Conservation (phyloP, 2,329 filamentous ascomycete species). For the Blastomyces gilchristii region DNA sequence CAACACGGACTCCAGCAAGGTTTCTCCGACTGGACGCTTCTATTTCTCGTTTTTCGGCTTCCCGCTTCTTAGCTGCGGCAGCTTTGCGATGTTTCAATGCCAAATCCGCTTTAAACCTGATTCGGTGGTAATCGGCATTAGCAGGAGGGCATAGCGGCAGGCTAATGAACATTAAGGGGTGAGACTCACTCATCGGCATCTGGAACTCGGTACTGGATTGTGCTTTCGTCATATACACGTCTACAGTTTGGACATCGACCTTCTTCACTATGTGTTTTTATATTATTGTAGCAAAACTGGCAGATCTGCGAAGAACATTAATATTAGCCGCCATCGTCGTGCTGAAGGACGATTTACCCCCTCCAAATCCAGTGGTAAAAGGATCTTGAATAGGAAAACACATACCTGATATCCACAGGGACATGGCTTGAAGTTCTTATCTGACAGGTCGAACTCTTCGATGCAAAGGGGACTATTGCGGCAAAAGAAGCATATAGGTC, state of each 20-base stretch:
- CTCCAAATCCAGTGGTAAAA: slow-evolving; percentile 3
- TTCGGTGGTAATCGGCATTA: slow-evolving; percentile 7
- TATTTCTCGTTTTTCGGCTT: slow-evolving; percentile 90
- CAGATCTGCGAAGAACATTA: slow-evolving; percentile 57
- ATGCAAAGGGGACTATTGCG: slow-evolving; percentile 78
- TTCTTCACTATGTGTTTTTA: slow-evolving; percentile 89
- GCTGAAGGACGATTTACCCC: not conserved
- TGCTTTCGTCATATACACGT: slow-evolving; percentile 90
- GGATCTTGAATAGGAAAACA: slow-evolving; percentile 7
- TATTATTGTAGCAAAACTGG: slow-evolving; percentile 99
- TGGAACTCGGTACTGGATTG: slow-evolving; percentile 92
- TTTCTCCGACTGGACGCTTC: slow-evolving; percentile 95
- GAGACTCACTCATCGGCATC: slow-evolving; percentile 79
- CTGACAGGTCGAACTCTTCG: slow-evolving; percentile 95
- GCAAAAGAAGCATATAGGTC: slow-evolving; percentile 11
- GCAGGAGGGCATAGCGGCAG: not conserved
- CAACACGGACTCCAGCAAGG: slow-evolving; percentile 84
- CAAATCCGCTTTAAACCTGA: slow-evolving; percentile 42
- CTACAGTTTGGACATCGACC: slow-evolving; percentile 95
- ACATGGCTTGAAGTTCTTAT: slow-evolving; percentile 93
- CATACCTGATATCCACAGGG: slow-evolving; percentile 94
- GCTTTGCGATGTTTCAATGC: slow-evolving; percentile 78
- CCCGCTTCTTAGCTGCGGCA: slow-evolving; percentile 79
- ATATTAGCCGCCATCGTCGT: slow-evolving; percentile 1
- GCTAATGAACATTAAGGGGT: slow-evolving; percentile 6